phyloP scores from a whole-genome alignment of 2,329 filamentous ascomycete species.

The Neophaeococcomyces aloes region DNA sequence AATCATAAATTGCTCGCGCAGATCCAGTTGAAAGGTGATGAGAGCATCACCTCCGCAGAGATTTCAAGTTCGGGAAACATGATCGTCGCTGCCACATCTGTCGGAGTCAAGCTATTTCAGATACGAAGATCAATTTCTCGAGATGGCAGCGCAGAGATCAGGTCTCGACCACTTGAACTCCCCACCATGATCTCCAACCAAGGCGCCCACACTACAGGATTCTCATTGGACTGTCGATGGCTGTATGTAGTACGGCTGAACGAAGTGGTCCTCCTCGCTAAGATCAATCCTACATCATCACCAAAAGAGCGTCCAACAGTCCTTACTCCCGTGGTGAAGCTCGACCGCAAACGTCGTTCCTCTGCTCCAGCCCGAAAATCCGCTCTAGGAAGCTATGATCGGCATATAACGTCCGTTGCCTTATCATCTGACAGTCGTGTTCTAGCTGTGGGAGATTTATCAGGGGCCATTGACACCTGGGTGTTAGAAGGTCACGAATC shows the following conservation, averaged over 20 bases:
- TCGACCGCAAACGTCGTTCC: slow-evolving; percentile 36
- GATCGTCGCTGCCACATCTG: slow-evolving; percentile 64
- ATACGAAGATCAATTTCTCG: slow-evolving; percentile 30
- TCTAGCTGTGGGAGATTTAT: slow-evolving; percentile 67
- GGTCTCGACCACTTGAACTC: slow-evolving; percentile 59
- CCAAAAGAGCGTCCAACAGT: slow-evolving; percentile 34
- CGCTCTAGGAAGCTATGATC: slow-evolving; percentile 56
- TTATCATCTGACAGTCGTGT: slow-evolving; percentile 76
- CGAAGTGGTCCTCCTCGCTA: slow-evolving; percentile 46
- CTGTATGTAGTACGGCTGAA: slow-evolving; percentile 47
- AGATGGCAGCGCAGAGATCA: slow-evolving; percentile 7
- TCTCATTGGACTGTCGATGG: slow-evolving; percentile 40
- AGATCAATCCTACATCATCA: slow-evolving; percentile 34
- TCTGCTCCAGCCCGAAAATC: slow-evolving; percentile 28
- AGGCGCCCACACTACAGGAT: slow-evolving; percentile 56
- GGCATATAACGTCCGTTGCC: slow-evolving; percentile 59
- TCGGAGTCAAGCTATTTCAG: slow-evolving; percentile 67
- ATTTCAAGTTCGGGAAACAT: slow-evolving; percentile 63
- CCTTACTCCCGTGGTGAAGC: slow-evolving; percentile 34
- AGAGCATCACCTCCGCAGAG: slow-evolving; percentile 66
- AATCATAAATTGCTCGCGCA: slow-evolving; percentile 16
- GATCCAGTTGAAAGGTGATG: slow-evolving; percentile 49
- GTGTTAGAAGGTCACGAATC: slow-evolving; percentile 50
- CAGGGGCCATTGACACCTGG: slow-evolving; percentile 83
- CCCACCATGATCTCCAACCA: slow-evolving; percentile 45